These are phyloP conservation scores for Ustilago esculenta DNA, from an alignment of 1,284 basidiomycete genomes.

Conservation along the genomic window DNA sequence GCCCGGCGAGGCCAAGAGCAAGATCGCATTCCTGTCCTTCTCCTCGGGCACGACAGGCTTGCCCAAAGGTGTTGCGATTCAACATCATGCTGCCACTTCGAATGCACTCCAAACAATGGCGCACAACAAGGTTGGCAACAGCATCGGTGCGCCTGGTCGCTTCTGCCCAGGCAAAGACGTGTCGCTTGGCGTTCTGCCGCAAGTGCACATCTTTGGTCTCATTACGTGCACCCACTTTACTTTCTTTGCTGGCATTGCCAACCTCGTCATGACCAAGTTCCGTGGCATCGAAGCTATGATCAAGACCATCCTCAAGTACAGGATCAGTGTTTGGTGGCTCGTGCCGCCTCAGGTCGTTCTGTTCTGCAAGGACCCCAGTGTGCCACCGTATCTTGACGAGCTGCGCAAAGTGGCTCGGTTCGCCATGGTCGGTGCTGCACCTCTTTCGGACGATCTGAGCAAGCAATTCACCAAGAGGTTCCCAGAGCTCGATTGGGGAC, in stretches of 20 bases:
- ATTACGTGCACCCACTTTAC: conserved; percentile 58
- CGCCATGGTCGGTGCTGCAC: conserved; percentile 59
- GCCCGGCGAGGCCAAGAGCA: conserved; percentile 75
- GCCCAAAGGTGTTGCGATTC: conserved; percentile 66
- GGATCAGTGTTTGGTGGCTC: conserved; percentile 58
- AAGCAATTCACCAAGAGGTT: conserved; percentile 45
- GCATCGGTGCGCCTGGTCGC: conserved; percentile 35
- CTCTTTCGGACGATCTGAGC: conserved; percentile 53
- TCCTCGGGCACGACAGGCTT: conserved; percentile 67
- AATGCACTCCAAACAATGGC: conserved; percentile 65
- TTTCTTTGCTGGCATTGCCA: conserved; percentile 61
- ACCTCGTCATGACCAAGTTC: conserved; percentile 52
- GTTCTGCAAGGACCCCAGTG: conserved; percentile 51
- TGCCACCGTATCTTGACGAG: conserved; percentile 55
- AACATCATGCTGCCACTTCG: conserved; percentile 56
- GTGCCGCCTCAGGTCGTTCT: conserved; percentile 55
- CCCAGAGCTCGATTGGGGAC: conserved; percentile 55
- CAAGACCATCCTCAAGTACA: conserved; percentile 55
- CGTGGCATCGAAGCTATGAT: conserved; percentile 58
- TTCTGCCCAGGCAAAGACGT: conserved; percentile 54
- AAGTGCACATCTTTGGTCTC: conserved; percentile 61
- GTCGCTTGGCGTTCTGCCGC: conserved; percentile 51
- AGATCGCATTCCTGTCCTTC: conserved; percentile 65
- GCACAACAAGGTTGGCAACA: conserved; percentile 50
- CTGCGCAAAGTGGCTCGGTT: conserved; percentile 39